phyloP scores from a whole-genome alignment of 2,329 filamentous ascomycete species.

The Teratosphaeria nubilosa region DNA sequence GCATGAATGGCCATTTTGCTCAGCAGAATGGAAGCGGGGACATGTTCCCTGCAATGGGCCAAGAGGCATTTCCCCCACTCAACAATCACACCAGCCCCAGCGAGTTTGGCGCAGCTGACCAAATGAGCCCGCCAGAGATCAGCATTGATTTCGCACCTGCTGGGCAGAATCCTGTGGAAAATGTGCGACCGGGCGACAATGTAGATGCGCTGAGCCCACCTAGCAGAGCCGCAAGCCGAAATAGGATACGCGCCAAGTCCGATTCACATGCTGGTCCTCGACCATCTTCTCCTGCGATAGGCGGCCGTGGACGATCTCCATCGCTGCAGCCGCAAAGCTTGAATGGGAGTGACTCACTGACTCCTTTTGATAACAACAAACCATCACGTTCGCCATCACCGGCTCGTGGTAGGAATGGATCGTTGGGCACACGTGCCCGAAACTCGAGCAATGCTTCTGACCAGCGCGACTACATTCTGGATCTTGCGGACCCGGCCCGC shows the following conservation, averaged over 20 bases:
- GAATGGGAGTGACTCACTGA: conserved; percentile 27
- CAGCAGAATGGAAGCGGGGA: conserved; percentile 38
- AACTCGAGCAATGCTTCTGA: conserved; percentile 43
- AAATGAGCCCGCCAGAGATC: conserved; percentile 87
- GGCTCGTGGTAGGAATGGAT: conserved; percentile 26
- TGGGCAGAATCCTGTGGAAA: conserved; percentile 33
- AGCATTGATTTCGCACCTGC: conserved; percentile 86
- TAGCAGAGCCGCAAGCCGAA: conserved; percentile 32
- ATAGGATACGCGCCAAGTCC: conserved; percentile 49
- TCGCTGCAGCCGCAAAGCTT: conserved; percentile 21
- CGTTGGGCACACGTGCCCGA: conserved; percentile 31
- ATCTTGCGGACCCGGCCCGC: conserved; percentile 79
- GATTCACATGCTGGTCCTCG: conserved; percentile 46
- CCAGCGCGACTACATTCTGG: conserved; percentile 70
- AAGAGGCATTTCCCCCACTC: conserved; percentile 41
- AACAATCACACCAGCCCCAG: conserved; percentile 33
- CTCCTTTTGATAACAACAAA: conserved; percentile 30
- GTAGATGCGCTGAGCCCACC: conserved; percentile 78
- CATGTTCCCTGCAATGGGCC: conserved; percentile 39
- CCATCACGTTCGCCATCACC: conserved; percentile 38
- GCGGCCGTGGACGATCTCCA: conserved; percentile 25
- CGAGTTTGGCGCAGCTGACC: conserved; percentile 58
- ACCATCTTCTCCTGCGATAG: conserved; percentile 31
- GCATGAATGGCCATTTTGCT: conserved; percentile 38
- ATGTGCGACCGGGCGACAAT: conserved; percentile 44